Evolutionary conservation across 164 flowering plant genomes (phyloP), one percentile per base, ranked within the genome.

Genomic region (Cinnamomum micranthum): DNA sequence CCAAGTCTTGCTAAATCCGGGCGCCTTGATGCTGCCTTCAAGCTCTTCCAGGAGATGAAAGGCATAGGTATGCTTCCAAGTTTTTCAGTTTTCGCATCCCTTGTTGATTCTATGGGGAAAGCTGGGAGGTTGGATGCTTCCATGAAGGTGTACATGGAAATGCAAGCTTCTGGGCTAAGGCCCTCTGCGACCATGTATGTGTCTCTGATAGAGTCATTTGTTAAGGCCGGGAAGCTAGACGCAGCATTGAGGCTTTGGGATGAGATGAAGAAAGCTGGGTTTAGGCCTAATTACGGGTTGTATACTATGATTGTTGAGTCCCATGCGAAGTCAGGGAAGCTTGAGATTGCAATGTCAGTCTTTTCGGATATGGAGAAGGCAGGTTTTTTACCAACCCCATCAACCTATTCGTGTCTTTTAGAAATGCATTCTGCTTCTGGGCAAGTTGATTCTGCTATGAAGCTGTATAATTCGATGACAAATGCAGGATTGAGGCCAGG

Each of bases 241-340:
- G 75, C 89, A 19, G 97, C 92, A 59, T 79, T 85, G 68, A 84
- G 79, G 81, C 88, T 95, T 25, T 95, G 99, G 99, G 97, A 90
- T 82, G 99, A 95, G 82, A 95, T 95, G 99, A 93, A 88, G 81
- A 89, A 80, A 72, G 84, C 94, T 7, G 90, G 99, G 14, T 90
- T 90, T 68, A 85, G 97, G 85, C 99, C 99, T 25, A 95, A 95
- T 78, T 95, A 85, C 83, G 98, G 93, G 41, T 80, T 95, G 71
- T 91, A 91, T 76, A 92, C 99, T 0, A 68, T 92, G 89, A 85
- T 95, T 59, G 88, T 92, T 23, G 99, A 95, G 80, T 86, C 97
- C 51, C 98, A 93, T 85, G 99, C 99, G 22, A 95, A 95, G 79
- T 93, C 98, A 13, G 98, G 99, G 70, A 95, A 92, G 81, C 97